Evolutionary conservation across 371 early-diverging fungal species (phyloP).

Genomic region (Haplosporangium sp.): DNA sequence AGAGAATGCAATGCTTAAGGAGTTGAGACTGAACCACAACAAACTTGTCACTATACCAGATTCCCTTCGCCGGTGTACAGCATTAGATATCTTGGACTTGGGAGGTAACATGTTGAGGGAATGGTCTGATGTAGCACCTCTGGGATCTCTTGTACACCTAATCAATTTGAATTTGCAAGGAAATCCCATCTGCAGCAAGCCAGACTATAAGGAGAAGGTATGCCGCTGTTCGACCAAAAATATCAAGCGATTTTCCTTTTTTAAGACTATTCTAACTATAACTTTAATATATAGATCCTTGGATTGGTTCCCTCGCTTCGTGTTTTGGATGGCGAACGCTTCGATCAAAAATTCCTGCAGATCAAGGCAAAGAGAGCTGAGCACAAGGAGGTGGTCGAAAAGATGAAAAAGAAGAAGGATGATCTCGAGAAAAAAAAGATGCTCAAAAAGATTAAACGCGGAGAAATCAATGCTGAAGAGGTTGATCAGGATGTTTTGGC

Average conservation of each 20-base stretch:
- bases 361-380: constrained; percentile 62
- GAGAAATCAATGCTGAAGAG: constrained; percentile 43
- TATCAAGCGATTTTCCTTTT: too few species aligned
- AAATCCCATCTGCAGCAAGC: constrained; percentile 78
- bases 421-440: constrained; percentile 53
- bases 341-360: constrained; percentile 82
- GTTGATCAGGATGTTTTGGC: constrained; percentile 31
- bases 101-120: constrained; percentile 76
- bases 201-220: constrained; percentile 76
- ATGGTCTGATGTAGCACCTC: constrained; percentile 74
- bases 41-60: constrained; percentile 75
- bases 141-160: constrained; percentile 70
- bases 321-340: constrained; percentile 85
- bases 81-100: constrained; percentile 79
- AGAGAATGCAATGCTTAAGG: constrained; percentile 68
- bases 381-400: constrained; percentile 45
- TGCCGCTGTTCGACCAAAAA: neutral
- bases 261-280: neutral
- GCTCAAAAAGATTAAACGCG: constrained; percentile 51
- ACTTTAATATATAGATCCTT: constrained; percentile 56
- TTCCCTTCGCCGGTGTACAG: constrained; percentile 62
- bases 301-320: constrained; percentile 78
- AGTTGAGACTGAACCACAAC: constrained; percentile 85
- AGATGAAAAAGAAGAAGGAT: constrained; percentile 45
- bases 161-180: constrained; percentile 84